Evolutionary conservation across 1,284 basidiomycete species (phyloP).

Genomic region (Termitomyces sp.): DNA sequence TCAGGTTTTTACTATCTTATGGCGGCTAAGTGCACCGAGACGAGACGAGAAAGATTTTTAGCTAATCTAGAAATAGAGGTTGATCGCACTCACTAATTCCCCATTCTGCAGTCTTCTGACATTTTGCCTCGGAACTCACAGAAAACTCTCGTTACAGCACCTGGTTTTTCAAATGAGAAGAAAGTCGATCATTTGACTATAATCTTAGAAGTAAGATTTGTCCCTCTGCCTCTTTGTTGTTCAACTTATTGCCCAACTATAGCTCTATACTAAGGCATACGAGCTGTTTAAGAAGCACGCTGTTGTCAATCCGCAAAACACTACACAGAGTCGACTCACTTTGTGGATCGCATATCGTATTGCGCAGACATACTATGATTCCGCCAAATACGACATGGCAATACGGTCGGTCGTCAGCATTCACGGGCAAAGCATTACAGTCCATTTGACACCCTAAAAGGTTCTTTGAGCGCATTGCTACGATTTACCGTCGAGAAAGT

Average conservation of each 20-base stretch:
- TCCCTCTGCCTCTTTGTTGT: background rate
- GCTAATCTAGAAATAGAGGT: conserved; percentile 58
- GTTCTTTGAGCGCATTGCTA: conserved; percentile 86
- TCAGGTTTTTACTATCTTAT: conserved; percentile 90
- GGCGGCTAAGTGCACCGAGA: conserved; percentile 79
- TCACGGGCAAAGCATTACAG: background rate
- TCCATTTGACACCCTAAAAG: conserved; percentile 32
- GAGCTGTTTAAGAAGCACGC: conserved; percentile 80
- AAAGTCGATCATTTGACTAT: conserved; percentile 84
- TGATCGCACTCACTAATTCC: conserved; percentile 14
- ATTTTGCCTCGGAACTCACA: conserved; percentile 20
- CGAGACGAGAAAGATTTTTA: conserved; percentile 64
- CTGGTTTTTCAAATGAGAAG: conserved; percentile 78
- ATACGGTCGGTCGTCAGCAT: conserved; percentile 46
- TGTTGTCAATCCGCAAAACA: conserved; percentile 29
- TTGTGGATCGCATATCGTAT: conserved; percentile 84
- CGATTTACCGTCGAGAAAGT: conserved; percentile 75
- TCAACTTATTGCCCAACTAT: background rate
- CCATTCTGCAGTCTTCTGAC: background rate
- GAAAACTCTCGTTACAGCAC: conserved; percentile 33
- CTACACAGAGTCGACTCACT: conserved; percentile 66
- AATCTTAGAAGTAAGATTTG: conserved; percentile 65
- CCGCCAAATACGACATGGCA: conserved; percentile 78
- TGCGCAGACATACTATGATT: conserved; percentile 75
- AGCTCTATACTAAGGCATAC: conserved; percentile 90